phyloP scores from a whole-genome alignment of 129 eudicot genomes.

The Centrapalus pauciflorus region DNA sequence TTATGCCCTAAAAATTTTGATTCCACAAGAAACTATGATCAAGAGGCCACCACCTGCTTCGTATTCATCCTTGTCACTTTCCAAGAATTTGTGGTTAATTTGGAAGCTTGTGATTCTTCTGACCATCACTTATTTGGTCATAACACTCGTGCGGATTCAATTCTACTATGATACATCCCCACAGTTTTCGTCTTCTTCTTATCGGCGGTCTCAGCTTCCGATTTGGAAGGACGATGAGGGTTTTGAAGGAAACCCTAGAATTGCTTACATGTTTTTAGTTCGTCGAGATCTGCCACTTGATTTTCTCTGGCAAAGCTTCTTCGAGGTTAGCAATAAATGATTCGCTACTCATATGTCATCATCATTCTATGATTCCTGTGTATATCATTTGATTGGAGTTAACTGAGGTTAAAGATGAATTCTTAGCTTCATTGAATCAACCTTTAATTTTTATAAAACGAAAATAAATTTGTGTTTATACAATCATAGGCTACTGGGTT shows the following conservation, averaged over 20 bases:
- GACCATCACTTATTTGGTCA: slow-evolving; percentile 31
- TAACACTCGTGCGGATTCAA: slow-evolving; percentile 35
- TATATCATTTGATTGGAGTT: not conserved
- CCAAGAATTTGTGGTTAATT: slow-evolving; percentile 32
- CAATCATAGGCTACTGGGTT: no score
- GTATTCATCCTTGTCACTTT: slow-evolving; percentile 2
- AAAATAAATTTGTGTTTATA: not conserved
- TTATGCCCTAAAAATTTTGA: slow-evolving; percentile 2
- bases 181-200: slow-evolving; percentile 8
- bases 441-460: not conserved
- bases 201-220: slow-evolving; percentile 32
- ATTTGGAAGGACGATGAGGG: not conserved
- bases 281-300: slow-evolving; percentile 80
- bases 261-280: slow-evolving; percentile 70
- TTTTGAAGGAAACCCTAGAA: slow-evolving; percentile 53
- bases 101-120: slow-evolving; percentile 56
- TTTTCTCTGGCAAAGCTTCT: slow-evolving; percentile 85
- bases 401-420: not conserved
- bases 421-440: not conserved
- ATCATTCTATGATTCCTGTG: not conserved
- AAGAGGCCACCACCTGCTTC: slow-evolving; percentile 26
- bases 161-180: slow-evolving; percentile 21
- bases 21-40: slow-evolving; percentile 18
- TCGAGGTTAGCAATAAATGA: slow-evolving; percentile 38
- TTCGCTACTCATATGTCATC: not conserved